Conservation (phyloP, 495 filamentous ascomycete genomes). For the Lepidopterella palustris region DNA sequence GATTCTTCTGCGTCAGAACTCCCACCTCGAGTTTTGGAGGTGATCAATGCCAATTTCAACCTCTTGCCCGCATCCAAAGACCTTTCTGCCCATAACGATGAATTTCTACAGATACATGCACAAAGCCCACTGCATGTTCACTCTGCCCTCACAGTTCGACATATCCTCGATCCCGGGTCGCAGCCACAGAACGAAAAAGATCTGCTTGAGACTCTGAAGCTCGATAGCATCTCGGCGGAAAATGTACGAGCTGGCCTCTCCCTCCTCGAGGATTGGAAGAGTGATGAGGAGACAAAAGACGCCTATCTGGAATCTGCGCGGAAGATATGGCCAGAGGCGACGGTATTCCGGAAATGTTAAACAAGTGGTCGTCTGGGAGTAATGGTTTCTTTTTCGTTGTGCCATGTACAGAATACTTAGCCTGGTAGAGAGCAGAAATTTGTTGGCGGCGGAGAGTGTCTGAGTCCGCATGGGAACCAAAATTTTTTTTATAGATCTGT, state of each 20-base stretch:
- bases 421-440: background rate
- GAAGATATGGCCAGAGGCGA: constrained; percentile 66
- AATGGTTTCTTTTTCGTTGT: background rate
- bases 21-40: constrained; percentile 53
- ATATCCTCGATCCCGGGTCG: constrained; percentile 52
- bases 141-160: constrained; percentile 53
- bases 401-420: background rate
- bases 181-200: constrained; percentile 54
- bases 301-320: constrained; percentile 59
- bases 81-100: constrained; percentile 60
- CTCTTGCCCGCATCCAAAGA: constrained; percentile 49
- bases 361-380: background rate
- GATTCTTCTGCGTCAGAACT: constrained; percentile 50
- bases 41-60: constrained; percentile 61
- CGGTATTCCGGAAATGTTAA: constrained; percentile 41
- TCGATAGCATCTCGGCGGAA: constrained; percentile 49
- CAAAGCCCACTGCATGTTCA: constrained; percentile 57
- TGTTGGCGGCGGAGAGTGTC: background rate
- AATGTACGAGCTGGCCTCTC: constrained; percentile 56
- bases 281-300: constrained; percentile 44
- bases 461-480: background rate
- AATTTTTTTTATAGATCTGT: background rate
- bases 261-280: constrained; percentile 55
- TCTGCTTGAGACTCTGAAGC: constrained; percentile 50
- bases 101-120: constrained; percentile 57